Percentiles rank a stretch among this genome's conserved stretches.
These are phyloP conservation scores for Actinomortierella wolfii DNA, from an alignment of 371 early-diverging fungal genomes.

Conservation along the genomic window DNA sequence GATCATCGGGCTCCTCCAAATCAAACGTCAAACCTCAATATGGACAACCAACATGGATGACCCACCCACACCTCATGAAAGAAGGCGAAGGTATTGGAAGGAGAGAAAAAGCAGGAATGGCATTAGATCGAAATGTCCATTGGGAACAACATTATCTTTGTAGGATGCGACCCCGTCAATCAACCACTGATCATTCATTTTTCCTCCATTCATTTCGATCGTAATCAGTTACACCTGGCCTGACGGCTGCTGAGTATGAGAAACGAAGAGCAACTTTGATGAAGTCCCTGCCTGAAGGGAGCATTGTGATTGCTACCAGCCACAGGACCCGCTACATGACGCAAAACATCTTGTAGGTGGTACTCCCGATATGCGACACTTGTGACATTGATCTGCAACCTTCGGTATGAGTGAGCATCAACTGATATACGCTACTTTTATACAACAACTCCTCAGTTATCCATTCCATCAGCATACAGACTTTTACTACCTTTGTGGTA, in stretches of 20 bases:
- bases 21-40: no score
- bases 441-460: conserved; percentile 67
- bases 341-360: conserved; percentile 88
- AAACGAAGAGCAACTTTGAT: conserved; percentile 72
- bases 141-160: not conserved
- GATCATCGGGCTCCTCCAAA: no score
- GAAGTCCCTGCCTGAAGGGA: conserved; percentile 62
- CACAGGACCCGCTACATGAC: conserved; percentile 85
- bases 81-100: conserved; percentile 64
- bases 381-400: not conserved
- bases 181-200: not conserved
- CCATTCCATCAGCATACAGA: conserved; percentile 95
- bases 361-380: no score
- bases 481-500: conserved; percentile 77
- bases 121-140: not conserved
- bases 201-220: conserved; percentile 5
- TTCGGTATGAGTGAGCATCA: not conserved
- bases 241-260: conserved; percentile 74
- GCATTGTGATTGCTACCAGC: conserved; percentile 76
- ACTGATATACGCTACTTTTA: no score
- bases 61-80: conserved; percentile 83
- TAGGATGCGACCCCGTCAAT: not conserved
- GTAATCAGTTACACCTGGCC: conserved; percentile 78
- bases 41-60: conserved; percentile 81
- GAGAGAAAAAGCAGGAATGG: not conserved